These are phyloP conservation scores for Thelephora ganbajun DNA, from an alignment of 768 basidiomycete species.

Conservation along the genomic window DNA sequence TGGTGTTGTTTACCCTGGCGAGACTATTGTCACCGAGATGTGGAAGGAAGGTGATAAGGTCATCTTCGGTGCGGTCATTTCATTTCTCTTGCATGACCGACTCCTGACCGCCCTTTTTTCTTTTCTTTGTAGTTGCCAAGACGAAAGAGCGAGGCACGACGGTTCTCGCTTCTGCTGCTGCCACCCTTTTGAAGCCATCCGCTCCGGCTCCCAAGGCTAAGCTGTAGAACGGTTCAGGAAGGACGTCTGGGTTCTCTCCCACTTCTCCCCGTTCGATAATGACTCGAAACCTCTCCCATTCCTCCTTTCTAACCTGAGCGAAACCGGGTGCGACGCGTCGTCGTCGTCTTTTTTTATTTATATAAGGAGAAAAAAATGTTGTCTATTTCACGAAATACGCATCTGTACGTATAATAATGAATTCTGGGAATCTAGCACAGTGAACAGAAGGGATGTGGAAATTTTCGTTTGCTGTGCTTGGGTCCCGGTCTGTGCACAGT, in stretches of 20 bases:
- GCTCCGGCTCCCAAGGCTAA: conserved; percentile 37
- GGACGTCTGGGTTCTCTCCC: not conserved
- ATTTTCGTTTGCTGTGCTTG: too few species aligned
- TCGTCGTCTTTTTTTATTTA: too few species aligned
- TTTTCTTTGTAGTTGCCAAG: conserved; percentile 46
- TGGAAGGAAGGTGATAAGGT: conserved; percentile 93
- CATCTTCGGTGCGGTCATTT: conserved; percentile 85
- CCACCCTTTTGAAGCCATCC: conserved; percentile 38
- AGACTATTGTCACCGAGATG: conserved; percentile 93
- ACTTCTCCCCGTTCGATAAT: not conserved
- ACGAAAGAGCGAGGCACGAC: conserved; percentile 71
- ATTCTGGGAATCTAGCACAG: too few species aligned
- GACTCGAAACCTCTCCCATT: too few species aligned
- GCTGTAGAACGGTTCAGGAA: conserved; percentile 24
- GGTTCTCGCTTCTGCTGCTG: conserved; percentile 73
- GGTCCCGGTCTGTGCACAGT: too few species aligned
- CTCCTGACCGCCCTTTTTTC: conserved; percentile 1
- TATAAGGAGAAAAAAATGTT: too few species aligned
- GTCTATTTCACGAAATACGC: too few species aligned
- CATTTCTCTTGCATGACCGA: not conserved
- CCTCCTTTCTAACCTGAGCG: too few species aligned
- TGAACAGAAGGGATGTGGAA: too few species aligned
- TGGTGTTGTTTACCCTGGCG: conserved; percentile 87
- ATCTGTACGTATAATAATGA: too few species aligned
- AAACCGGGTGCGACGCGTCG: too few species aligned